Percentiles rank a stretch among this genome's conserved stretches.
Conservation (phyloP, 768 basidiomycete species). For the Boletus edulis region DNA sequence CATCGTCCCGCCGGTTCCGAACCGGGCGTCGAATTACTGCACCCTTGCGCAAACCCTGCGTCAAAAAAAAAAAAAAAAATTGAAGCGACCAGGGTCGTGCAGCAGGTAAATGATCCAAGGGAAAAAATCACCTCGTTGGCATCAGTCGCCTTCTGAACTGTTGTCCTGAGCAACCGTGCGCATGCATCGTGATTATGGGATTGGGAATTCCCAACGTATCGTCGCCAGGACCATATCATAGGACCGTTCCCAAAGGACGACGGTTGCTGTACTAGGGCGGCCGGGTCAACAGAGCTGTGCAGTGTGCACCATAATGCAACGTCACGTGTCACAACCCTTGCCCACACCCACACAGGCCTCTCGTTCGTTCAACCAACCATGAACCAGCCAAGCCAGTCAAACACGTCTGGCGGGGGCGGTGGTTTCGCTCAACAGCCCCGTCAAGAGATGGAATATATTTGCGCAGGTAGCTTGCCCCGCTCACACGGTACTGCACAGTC, state of each 20-base stretch:
- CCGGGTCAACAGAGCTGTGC: constrained; percentile 5
- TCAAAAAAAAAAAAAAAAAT: neutral
- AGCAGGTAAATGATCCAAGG: neutral
- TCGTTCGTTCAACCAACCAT: constrained; percentile 22
- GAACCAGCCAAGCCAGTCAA: constrained; percentile 37
- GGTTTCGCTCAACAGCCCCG: constrained; percentile 39
- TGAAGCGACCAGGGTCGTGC: constrained; percentile 1
- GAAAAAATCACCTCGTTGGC: neutral
- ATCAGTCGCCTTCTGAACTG: neutral
- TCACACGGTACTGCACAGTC: constrained; percentile 3
- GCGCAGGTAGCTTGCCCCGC: constrained; percentile 60
- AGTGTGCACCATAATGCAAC: constrained; percentile 1
- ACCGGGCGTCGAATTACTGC: constrained; percentile 4
- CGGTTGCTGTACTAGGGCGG: neutral
- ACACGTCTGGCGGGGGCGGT: constrained; percentile 32
- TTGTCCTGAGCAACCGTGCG: constrained; percentile 11
- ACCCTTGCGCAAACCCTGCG: neutral
- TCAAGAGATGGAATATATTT: constrained; percentile 81
- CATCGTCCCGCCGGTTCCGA: constrained; percentile 14
- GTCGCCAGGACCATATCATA: constrained; percentile 11
- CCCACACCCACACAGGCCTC: neutral
- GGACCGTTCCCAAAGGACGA: neutral
- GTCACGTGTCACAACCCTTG: constrained; percentile 13
- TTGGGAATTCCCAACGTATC: constrained; percentile 12
- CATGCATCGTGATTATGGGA: constrained; percentile 13